Evolutionary conservation across 305 asterid genomes (phyloP).

Genomic region (Caryopteris hybrid): DNA sequence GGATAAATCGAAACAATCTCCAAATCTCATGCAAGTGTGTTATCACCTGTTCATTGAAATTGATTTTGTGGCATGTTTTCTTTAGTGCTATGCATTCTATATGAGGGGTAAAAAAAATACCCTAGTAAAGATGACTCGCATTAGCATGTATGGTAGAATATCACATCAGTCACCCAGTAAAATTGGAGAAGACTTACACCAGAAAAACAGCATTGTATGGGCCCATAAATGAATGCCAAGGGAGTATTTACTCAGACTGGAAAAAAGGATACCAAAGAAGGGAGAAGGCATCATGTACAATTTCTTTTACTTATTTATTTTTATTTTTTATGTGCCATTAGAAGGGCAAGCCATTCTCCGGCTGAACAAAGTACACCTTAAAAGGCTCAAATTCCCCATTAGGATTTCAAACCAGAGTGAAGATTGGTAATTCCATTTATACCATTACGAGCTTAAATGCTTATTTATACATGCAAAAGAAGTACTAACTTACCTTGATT

Average conservation of each 20-base stretch:
- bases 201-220: not conserved
- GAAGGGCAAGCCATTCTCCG: not conserved
- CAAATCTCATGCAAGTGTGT: too few species aligned
- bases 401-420: not conserved
- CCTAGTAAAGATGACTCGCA: not conserved
- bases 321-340: not conserved
- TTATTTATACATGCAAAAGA: conserved; percentile 5
- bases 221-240: not conserved
- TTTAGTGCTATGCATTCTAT: not conserved
- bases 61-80: too few species aligned
- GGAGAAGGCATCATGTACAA: not conserved
- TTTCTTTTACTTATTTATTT: not conserved
- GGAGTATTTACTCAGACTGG: not conserved
- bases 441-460: conserved; percentile 1
- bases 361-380: not conserved
- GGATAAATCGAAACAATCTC: not conserved
- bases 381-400: conserved; percentile 1
- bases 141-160: not conserved
- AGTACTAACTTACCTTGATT: conserved; percentile 65
- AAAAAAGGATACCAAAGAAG: not conserved
- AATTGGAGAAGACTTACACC: not conserved
- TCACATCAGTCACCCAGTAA: conserved; percentile 1
- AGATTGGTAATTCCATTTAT: not conserved
- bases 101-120: not conserved
- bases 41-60: too few species aligned